phyloP scores from a whole-genome alignment of 306 rosid genomes.

The Heteromeles arbutifolia region DNA sequence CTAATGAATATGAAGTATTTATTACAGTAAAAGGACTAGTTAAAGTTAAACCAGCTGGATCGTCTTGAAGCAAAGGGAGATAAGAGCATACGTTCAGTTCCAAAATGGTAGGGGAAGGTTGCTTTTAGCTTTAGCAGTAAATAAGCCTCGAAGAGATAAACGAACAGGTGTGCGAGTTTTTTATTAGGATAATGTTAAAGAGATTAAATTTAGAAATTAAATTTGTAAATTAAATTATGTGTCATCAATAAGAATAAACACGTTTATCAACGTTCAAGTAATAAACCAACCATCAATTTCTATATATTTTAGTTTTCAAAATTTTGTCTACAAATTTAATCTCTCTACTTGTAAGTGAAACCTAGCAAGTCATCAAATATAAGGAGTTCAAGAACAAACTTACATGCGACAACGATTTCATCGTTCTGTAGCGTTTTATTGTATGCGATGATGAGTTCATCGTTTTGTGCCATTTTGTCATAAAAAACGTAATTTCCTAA shows the following conservation, averaged over 20 bases:
- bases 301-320: rapidly evolving
- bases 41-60: neutral
- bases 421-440: too few species aligned
- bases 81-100: neutral
- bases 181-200: rapidly evolving
- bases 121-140: neutral
- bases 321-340: too few species aligned
- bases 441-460: too few species aligned
- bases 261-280: too few species aligned
- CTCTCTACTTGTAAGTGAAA: neutral
- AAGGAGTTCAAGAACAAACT: too few species aligned
- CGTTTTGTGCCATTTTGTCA: too few species aligned
- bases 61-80: neutral
- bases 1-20: neutral
- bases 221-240: too few species aligned
- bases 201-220: too few species aligned
- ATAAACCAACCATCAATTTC: too few species aligned
- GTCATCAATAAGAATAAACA: rapidly evolving
- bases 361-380: neutral
- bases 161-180: neutral
- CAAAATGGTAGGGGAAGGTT: neutral
- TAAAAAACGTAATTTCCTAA: too few species aligned
- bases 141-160: neutral
- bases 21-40: neutral
- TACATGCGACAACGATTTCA: too few species aligned